Conservation (phyloP, 345 rosid species). For the Pugionium dolabratum region DNA sequence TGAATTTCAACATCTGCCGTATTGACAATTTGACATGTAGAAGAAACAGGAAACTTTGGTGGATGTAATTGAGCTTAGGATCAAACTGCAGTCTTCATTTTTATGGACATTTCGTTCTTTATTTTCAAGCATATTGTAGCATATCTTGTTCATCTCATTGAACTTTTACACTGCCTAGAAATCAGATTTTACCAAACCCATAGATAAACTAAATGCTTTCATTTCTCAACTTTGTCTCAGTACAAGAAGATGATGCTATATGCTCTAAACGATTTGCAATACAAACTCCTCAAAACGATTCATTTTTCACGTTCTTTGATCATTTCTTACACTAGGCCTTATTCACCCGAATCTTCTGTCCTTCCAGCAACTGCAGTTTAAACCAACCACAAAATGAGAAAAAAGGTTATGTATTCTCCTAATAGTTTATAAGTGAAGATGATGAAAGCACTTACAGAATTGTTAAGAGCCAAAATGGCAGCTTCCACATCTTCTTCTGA, state of each 20-base stretch:
- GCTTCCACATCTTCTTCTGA: constrained; percentile 76
- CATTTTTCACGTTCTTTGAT: neutral
- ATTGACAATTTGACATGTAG: too few species aligned
- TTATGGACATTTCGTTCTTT: too few species aligned
- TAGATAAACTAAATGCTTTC: constrained; percentile 22
- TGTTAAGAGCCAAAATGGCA: constrained; percentile 68
- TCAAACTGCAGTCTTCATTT: too few species aligned
- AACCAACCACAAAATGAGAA: neutral
- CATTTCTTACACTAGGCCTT: constrained; percentile 52
- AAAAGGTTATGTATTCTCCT: neutral
- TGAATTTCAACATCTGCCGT: too few species aligned
- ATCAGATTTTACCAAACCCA: too few species aligned
- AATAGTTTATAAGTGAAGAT: neutral
- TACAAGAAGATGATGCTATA: constrained; percentile 28
- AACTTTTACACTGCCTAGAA: too few species aligned
- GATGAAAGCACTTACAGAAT: constrained; percentile 60
- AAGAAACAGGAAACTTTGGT: too few species aligned
- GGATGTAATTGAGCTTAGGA: too few species aligned
- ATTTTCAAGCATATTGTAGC: too few species aligned
- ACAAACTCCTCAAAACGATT: constrained; percentile 34
- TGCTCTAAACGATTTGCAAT: constrained; percentile 28
- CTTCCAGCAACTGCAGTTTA: constrained; percentile 68
- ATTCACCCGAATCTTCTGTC: constrained; percentile 80
- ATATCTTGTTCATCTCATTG: too few species aligned
- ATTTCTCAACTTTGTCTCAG: constrained; percentile 15